Conservation (phyloP, 1,284 basidiomycete species). For the Laetiporus sulphureus region DNA sequence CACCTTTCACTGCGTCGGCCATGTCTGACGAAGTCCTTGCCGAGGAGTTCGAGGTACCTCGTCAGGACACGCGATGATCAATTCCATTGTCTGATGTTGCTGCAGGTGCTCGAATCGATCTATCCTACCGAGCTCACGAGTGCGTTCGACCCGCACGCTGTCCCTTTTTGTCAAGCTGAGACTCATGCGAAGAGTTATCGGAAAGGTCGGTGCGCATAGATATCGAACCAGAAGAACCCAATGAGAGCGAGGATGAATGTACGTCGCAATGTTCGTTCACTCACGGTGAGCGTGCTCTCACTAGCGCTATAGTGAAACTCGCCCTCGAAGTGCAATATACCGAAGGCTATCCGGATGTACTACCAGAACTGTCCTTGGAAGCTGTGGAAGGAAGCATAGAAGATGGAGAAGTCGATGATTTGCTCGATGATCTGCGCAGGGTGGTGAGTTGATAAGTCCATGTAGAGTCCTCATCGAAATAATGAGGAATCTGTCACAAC, state of each 20-base stretch:
- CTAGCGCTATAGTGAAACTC: slow-evolving; percentile 82
- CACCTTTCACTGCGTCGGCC: too few relatives aligned
- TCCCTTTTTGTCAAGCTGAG: slow-evolving; percentile 36
- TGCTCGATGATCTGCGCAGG: slow-evolving; percentile 55
- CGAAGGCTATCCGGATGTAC: slow-evolving; percentile 64
- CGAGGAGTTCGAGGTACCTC: slow-evolving; percentile 83
- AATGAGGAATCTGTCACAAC: background rate
- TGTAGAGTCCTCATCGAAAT: background rate
- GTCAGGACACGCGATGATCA: slow-evolving; percentile 4
- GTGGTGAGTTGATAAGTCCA: slow-evolving; percentile 40
- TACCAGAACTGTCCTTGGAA: slow-evolving; percentile 73
- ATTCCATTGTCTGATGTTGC: slow-evolving; percentile 5
- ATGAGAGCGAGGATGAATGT: slow-evolving; percentile 57
- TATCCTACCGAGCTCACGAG: slow-evolving; percentile 91
- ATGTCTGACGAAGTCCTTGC: slow-evolving; percentile 59
- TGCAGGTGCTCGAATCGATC: slow-evolving; percentile 89
- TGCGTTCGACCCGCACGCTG: slow-evolving; percentile 42
- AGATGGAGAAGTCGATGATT: slow-evolving; percentile 44
- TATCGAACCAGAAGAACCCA: slow-evolving; percentile 80
- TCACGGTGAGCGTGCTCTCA: background rate
- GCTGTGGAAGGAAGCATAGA: slow-evolving; percentile 65
- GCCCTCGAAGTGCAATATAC: slow-evolving; percentile 68
- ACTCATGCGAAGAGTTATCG: slow-evolving; percentile 69
- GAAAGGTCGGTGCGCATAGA: slow-evolving; percentile 80
- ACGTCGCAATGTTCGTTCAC: slow-evolving; percentile 22